A percentile compares a stretch with the other conserved stretches of the same genome.
Evolutionary conservation across 2,329 filamentous ascomycete genomes (phyloP).

Genomic region (Pseudogymnoascus sp.): DNA sequence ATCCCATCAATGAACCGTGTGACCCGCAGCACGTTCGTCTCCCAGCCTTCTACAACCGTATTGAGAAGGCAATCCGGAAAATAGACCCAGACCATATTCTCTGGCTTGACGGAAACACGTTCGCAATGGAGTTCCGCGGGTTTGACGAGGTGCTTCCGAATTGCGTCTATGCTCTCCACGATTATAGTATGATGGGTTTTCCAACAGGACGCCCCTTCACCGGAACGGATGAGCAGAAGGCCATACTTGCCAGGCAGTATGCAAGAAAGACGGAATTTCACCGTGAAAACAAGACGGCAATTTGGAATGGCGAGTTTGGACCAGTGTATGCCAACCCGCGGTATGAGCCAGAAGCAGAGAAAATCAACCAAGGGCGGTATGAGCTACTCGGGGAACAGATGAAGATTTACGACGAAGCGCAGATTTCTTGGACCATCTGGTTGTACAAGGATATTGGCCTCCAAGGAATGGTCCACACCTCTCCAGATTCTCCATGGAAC

Average conservation of each 20-base stretch:
- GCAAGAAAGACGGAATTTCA: conserved; percentile 42
- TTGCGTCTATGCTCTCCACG: conserved; percentile 38
- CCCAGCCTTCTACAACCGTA: conserved; percentile 38
- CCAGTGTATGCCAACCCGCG: conserved; percentile 30
- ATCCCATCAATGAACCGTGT: conserved; percentile 44
- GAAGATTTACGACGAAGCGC: conserved; percentile 42
- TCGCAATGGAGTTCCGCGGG: conserved; percentile 37
- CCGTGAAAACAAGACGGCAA: conserved; percentile 33
- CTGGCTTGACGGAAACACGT: conserved; percentile 39
- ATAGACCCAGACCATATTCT: conserved; percentile 41
- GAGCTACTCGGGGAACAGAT: conserved; percentile 39
- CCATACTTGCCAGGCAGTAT: conserved; percentile 35
- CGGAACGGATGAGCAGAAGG: conserved; percentile 35
- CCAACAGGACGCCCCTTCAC: conserved; percentile 34
- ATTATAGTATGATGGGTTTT: conserved; percentile 39
- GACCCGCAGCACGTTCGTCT: conserved; percentile 40
- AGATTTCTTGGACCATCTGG: conserved; percentile 50
- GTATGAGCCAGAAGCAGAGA: conserved; percentile 28
- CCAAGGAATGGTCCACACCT: conserved; percentile 45
- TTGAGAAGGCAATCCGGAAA: conserved; percentile 39
- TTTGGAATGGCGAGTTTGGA: conserved; percentile 49
- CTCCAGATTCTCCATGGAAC: conserved; percentile 41
- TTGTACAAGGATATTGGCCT: conserved; percentile 49
- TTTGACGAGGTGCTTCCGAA: conserved; percentile 38
- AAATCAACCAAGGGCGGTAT: conserved; percentile 36